Conservation (phyloP, 345 rosid genomes). For the Citrus cavaleriei region DNA sequence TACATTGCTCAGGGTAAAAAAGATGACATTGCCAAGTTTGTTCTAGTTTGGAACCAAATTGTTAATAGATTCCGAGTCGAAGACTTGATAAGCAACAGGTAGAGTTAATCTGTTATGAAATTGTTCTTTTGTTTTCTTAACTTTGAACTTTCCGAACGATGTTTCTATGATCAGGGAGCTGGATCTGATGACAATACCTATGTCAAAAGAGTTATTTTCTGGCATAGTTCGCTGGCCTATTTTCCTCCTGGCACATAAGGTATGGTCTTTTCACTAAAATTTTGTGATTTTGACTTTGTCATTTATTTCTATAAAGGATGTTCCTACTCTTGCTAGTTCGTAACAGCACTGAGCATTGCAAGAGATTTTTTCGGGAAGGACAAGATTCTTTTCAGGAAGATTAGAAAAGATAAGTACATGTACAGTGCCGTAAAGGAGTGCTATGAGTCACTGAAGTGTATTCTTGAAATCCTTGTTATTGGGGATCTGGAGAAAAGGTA, state of each 20-base stretch:
- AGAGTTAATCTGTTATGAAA: slow-evolving; percentile 7
- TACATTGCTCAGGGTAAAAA: slow-evolving; percentile 50
- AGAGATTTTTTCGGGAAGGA: slow-evolving; percentile 74
- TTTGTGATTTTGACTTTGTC: slow-evolving; percentile 5
- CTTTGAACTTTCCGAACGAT: slow-evolving; percentile 4
- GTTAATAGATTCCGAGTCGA: slow-evolving; percentile 68
- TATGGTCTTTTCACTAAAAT: slow-evolving; percentile 16
- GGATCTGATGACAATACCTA: slow-evolving; percentile 81
- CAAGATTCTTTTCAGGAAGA: slow-evolving; percentile 55
- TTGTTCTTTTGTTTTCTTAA: background rate
- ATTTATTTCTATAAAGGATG: slow-evolving; percentile 26
- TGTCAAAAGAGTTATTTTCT: slow-evolving; percentile 57
- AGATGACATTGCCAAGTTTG: slow-evolving; percentile 71
- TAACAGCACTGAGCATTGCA: slow-evolving; percentile 81
- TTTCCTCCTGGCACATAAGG: slow-evolving; percentile 92
- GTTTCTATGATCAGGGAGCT: slow-evolving; percentile 57
- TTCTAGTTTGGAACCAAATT: slow-evolving; percentile 89
- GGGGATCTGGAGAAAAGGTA: slow-evolving; percentile 86
- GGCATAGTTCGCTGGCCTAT: slow-evolving; percentile 87
- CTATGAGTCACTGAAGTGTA: slow-evolving; percentile 78
- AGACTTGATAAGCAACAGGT: slow-evolving; percentile 94
- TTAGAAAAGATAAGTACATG: slow-evolving; percentile 86
- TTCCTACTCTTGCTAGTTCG: slow-evolving; percentile 52
- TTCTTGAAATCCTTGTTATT: slow-evolving; percentile 75
- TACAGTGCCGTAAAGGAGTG: slow-evolving; percentile 78